These are phyloP conservation scores for Umbelopsis sp. DNA, from an alignment of 192 early-diverging fungal genomes.

Conservation along the genomic window DNA sequence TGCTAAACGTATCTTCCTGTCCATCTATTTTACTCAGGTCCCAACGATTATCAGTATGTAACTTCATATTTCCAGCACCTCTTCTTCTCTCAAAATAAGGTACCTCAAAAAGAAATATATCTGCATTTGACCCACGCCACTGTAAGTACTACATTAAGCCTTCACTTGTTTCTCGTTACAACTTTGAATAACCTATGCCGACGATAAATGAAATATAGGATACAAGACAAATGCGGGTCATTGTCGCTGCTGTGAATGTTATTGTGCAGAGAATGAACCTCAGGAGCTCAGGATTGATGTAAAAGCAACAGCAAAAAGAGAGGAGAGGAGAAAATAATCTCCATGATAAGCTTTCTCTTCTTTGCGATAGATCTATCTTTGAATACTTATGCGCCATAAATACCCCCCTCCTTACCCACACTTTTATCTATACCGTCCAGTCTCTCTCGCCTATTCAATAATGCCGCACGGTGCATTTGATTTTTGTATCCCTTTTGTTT, in stretches of 20 bases:
- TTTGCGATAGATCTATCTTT: too few relatives aligned
- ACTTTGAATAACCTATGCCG: neutral
- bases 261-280: conserved; percentile 55
- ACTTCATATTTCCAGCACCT: conserved; percentile 49
- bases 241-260: conserved; percentile 52
- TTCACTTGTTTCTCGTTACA: neutral
- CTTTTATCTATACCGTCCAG: neutral
- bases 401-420: neutral
- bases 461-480: too few relatives aligned
- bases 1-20: neutral
- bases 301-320: neutral
- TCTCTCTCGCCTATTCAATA: too few relatives aligned
- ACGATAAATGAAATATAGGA: conserved; percentile 29
- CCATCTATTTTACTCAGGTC: conserved; percentile 5
- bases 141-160: neutral
- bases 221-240: conserved; percentile 56
- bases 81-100: conserved; percentile 44
- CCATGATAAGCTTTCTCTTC: too few relatives aligned
- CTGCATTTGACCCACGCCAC: conserved; percentile 36
- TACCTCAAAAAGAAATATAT: conserved; percentile 48
- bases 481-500: too few relatives aligned
- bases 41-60: conserved; percentile 46
- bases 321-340: too few relatives aligned
- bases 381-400: neutral
- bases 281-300: conserved; percentile 46